These are phyloP conservation scores for Castanopsis chinensis DNA, from an alignment of 306 rosid species.

Conservation along the genomic window DNA sequence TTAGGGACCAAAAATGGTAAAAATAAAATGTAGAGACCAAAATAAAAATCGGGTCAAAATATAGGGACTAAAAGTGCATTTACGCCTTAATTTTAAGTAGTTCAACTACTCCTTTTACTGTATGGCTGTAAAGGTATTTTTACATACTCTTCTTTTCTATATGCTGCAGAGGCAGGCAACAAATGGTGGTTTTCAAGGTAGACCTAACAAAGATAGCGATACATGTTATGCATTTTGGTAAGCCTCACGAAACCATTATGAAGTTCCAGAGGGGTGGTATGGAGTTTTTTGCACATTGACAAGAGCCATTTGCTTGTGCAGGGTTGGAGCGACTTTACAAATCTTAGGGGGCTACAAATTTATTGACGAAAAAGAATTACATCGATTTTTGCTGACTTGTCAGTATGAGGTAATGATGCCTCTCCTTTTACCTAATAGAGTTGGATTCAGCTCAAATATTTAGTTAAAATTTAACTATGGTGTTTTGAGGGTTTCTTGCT, in stretches of 20 bases:
- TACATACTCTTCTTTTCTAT: conserved; percentile 13
- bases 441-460: neutral
- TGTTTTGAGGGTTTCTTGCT: neutral
- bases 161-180: conserved; percentile 65
- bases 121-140: neutral
- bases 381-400: conserved; percentile 63
- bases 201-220: conserved; percentile 83
- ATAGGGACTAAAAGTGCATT: too few relatives aligned
- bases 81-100: neutral
- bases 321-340: conserved; percentile 80
- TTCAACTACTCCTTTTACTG: neutral
- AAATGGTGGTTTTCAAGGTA: conserved; percentile 95
- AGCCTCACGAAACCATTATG: conserved; percentile 22
- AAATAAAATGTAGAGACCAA: too few relatives aligned
- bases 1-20: too few relatives aligned
- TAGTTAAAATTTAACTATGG: neutral
- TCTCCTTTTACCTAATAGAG: conserved; percentile 3
- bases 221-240: conserved; percentile 97
- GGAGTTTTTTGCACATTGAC: conserved; percentile 30
- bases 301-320: conserved; percentile 26
- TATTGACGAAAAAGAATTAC: conserved; percentile 59
- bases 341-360: conserved; percentile 68
- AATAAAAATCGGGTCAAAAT: too few relatives aligned
- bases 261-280: conserved; percentile 3
- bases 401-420: conserved; percentile 62